Evolutionary conservation across 345 rosid species (phyloP).

Genomic region (Crucihimalaya himalaica): DNA sequence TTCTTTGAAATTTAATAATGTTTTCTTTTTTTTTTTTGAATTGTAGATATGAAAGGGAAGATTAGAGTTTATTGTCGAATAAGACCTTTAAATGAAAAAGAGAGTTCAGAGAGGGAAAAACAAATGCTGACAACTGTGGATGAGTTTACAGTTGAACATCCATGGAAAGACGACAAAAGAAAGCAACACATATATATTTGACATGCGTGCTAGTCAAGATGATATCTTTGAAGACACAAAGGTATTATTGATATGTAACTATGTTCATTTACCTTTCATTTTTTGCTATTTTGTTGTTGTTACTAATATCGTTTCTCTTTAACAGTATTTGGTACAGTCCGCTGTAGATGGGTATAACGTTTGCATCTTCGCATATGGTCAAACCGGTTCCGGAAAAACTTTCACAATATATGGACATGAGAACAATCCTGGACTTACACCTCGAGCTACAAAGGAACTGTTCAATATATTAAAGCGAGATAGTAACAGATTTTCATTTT

Average conservation of each 20-base stretch:
- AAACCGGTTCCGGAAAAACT: conserved; percentile 98
- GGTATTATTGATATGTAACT: conserved; percentile 46
- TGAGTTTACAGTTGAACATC: conserved; percentile 93
- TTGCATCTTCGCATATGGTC: conserved; percentile 97
- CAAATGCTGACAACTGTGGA: conserved; percentile 51
- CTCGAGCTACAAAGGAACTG: conserved; percentile 85
- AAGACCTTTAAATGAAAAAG: conserved; percentile 85
- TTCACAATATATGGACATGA: conserved; percentile 89
- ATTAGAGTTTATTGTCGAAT: conserved; percentile 88
- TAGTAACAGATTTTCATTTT: conserved; percentile 76
- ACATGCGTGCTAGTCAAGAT: conserved; percentile 72
- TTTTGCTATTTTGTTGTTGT: conserved; percentile 20
- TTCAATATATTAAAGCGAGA: conserved; percentile 77
- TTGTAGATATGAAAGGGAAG: conserved; percentile 94
- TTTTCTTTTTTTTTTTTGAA: conserved; percentile 15
- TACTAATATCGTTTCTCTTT: conserved; percentile 16
- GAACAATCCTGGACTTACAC: conserved; percentile 80
- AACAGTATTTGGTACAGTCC: conserved; percentile 90
- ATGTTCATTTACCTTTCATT: background rate
- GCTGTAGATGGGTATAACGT: conserved; percentile 96
- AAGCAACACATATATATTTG: conserved; percentile 89
- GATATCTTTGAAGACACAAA: conserved; percentile 88
- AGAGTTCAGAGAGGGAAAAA: conserved; percentile 58
- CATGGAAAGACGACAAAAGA: conserved; percentile 87
- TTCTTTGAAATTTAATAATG: background rate